Percentiles rank a stretch among this genome's conserved stretches.
These are phyloP conservation scores for Coemansia sp. DNA, from an alignment of 192 early-diverging fungal species.

Conservation along the genomic window DNA sequence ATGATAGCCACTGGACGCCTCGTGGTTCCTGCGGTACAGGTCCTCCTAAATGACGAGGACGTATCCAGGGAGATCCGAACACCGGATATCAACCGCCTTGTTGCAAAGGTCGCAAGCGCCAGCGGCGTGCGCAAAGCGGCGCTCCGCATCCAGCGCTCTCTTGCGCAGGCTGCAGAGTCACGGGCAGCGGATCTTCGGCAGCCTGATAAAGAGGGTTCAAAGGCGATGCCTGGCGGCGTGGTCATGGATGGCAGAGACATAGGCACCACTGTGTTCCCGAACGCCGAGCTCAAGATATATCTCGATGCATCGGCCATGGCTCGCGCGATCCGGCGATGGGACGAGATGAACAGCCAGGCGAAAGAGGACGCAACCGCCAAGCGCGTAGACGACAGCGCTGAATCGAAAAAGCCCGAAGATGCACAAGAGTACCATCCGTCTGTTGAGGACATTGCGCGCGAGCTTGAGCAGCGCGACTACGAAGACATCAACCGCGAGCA, in stretches of 20 bases:
- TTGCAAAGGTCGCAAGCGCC: constrained; percentile 63
- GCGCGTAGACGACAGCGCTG: background rate
- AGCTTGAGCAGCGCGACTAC: constrained; percentile 67
- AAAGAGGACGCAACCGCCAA: constrained; percentile 16
- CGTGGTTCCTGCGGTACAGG: constrained; percentile 33
- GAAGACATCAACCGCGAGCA: constrained; percentile 63
- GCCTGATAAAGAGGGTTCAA: background rate
- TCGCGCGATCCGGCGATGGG: constrained; percentile 66
- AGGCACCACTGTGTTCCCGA: constrained; percentile 70
- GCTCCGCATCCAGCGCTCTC: constrained; percentile 55
- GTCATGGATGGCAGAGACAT: constrained; percentile 88
- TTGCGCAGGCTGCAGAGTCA: constrained; percentile 49
- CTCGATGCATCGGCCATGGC: constrained; percentile 64
- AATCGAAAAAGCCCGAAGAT: background rate
- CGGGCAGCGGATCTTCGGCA: constrained; percentile 5
- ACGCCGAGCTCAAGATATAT: constrained; percentile 77
- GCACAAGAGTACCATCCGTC: constrained; percentile 24
- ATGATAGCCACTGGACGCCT: constrained; percentile 10
- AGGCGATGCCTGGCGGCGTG: constrained; percentile 46
- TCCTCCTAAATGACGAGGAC: constrained; percentile 61
- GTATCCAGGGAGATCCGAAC: constrained; percentile 65
- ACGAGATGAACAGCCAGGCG: constrained; percentile 56
- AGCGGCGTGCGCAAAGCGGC: constrained; percentile 57
- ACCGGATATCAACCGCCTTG: constrained; percentile 56
- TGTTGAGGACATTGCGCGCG: constrained; percentile 59